Percentiles rank a stretch among this genome's conserved stretches.
These are phyloP conservation scores for Abelmoschus esculentus DNA, from an alignment of 345 rosid species.

Conservation along the genomic window DNA sequence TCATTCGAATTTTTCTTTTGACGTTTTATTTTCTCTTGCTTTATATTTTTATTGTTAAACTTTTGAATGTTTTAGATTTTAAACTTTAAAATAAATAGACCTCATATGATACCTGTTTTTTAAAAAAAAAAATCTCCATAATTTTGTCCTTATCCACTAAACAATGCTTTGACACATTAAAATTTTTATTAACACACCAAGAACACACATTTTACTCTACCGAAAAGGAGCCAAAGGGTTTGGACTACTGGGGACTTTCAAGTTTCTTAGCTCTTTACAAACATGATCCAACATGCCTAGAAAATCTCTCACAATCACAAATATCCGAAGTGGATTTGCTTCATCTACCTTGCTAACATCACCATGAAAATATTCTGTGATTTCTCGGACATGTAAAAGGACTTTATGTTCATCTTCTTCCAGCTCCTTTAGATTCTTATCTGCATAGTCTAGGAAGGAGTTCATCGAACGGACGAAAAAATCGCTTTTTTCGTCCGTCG, in stretches of 20 bases:
- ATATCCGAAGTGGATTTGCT: constrained; percentile 72
- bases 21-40: too few relatives aligned
- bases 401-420: constrained; percentile 67
- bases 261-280: constrained; percentile 76
- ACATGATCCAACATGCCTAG: constrained; percentile 91
- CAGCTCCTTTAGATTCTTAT: constrained; percentile 53
- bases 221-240: constrained; percentile 82
- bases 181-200: constrained; percentile 1
- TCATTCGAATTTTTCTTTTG: too few relatives aligned
- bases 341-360: constrained; percentile 69
- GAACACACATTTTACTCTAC: constrained; percentile 21
- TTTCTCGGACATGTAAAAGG: constrained; percentile 58
- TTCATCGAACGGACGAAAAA: constrained; percentile 55
- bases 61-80: too few relatives aligned
- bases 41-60: too few relatives aligned
- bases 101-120: too few relatives aligned
- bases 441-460: constrained; percentile 45
- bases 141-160: too few relatives aligned
- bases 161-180: too few relatives aligned
- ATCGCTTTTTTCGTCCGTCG: constrained; percentile 37
- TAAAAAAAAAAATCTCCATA: too few relatives aligned
- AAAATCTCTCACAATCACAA: constrained; percentile 96
- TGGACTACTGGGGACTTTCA: constrained; percentile 48
- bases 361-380: constrained; percentile 93
- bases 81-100: too few relatives aligned